These are phyloP conservation scores for Umbelopsis isabellina DNA, from an alignment of 192 early-diverging fungal species.

Conservation along the genomic window DNA sequence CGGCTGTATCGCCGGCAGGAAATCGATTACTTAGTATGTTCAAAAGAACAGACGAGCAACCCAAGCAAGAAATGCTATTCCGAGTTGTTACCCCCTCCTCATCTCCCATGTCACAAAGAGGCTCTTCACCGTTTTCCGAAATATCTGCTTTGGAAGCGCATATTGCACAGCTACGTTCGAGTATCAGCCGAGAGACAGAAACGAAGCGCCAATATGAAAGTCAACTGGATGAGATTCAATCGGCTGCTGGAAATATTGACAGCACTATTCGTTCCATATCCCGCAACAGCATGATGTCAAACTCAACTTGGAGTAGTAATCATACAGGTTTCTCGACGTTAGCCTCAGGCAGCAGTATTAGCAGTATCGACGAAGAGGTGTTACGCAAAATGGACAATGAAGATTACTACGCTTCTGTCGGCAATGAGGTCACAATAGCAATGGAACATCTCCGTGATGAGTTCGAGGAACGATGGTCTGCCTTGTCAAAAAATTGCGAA, in stretches of 20 bases:
- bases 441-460: conserved; percentile 21
- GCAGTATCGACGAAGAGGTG: conserved; percentile 1
- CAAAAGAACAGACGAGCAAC: conserved; percentile 3
- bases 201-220: conserved; percentile 16
- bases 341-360: conserved; percentile 9
- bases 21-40: conserved; percentile 14
- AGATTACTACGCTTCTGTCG: not conserved
- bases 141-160: conserved; percentile 13
- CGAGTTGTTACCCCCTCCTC: conserved; percentile 12
- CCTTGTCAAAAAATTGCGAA: conserved; percentile 23
- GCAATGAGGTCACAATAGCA: conserved; percentile 3
- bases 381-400: conserved; percentile 12
- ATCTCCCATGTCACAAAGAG: not conserved
- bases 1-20: not conserved
- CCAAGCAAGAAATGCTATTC: conserved; percentile 8
- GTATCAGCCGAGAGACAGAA: conserved; percentile 4
- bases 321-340: conserved; percentile 1
- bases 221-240: conserved; percentile 15
- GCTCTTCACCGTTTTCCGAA: not conserved
- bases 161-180: conserved; percentile 3
- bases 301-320: conserved; percentile 10
- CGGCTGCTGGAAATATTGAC: not conserved
- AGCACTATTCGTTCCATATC: conserved; percentile 9
- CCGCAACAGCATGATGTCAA: conserved; percentile 11
- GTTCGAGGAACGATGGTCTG: conserved; percentile 26